Base-by-base conservation (phyloP, 768 basidiomycete genomes). In the Termitomyces sp. region DNA sequence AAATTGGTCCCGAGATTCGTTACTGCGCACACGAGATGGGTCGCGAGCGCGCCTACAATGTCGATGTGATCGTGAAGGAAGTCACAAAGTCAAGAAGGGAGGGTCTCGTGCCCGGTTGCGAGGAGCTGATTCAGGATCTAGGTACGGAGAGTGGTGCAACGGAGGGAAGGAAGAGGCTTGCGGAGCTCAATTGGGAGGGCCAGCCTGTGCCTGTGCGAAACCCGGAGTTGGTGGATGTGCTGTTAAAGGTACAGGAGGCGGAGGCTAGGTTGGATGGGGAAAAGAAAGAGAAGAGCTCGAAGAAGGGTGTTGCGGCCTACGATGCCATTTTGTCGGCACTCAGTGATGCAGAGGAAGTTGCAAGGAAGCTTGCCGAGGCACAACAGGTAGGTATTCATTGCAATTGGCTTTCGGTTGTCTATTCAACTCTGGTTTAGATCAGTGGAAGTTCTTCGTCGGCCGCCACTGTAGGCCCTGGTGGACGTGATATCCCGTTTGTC, bases 11-110 rank as follows among this genome's bases (percentile, higher is more conserved):
- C 0, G 86, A 97, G 69, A 93, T 98, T 53, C 79, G 96, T 44
- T 89, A 95, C 71, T 93, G 89, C 63, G 95, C 95, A 0, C 96
- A 98, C 65, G 87, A 93, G 65, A 77, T 95, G 14, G 91, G 93
- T 1, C 77, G 84, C 52, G 76, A 76, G 42, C 87, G 85, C 64
- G 86, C 90, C 4, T 95, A 95, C 71, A 91, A 94, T 67, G 74
- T 94, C 31, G 87, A 90, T 60, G 82, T 77, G 4, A 88, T 95
- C 60, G 87, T 85, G 19, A 73, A 75, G 5, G 87, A 89, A 54
- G 67, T 90, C 12, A 80, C 86, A 2, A 72, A 79, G 0, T 75
- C 76, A 58, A 80, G 86, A 59, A 76, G 80, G 52, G 79, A 79
- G 46, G 73, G 82, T 44, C 76, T 91, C 21, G 86, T 92, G 1